Percentiles rank a stretch among this genome's conserved stretches.
phyloP scores from a whole-genome alignment of 805 yeast species.

The Hanseniaspora osmophila region DNA sequence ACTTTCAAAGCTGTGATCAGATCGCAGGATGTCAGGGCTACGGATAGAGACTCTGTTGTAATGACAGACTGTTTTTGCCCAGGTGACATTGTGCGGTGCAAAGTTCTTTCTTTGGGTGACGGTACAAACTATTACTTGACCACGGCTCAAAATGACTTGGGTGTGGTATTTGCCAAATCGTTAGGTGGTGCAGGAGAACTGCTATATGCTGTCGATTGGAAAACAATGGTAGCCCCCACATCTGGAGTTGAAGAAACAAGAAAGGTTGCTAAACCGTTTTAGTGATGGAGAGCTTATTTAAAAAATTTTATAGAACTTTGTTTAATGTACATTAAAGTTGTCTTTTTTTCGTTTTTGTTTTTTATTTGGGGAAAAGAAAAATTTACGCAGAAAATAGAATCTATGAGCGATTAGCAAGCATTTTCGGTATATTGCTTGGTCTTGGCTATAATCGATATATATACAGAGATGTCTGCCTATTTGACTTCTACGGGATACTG shows the following conservation, averaged over 20 bases:
- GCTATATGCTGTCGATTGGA: slow-evolving; percentile 91
- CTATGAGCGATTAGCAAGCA: no score
- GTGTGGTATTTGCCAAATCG: slow-evolving; percentile 79
- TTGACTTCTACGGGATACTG: slow-evolving; percentile 12
- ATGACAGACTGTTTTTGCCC: slow-evolving; percentile 71
- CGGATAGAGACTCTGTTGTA: slow-evolving; percentile 79
- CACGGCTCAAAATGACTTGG: slow-evolving; percentile 82
- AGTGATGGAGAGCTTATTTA: slow-evolving; percentile 4
- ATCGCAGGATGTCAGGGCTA: slow-evolving; percentile 76
- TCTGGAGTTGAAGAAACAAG: slow-evolving; percentile 67
- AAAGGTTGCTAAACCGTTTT: slow-evolving; percentile 85
- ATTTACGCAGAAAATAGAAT: no score
- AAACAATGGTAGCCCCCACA: slow-evolving; percentile 69
- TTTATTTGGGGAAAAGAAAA: no score
- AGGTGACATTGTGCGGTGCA: slow-evolving; percentile 83
- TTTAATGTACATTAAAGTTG: background rate
- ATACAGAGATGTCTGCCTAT: no score
- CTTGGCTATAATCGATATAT: no score
- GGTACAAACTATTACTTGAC: slow-evolving; percentile 81
- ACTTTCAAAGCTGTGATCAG: slow-evolving; percentile 78
- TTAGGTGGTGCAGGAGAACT: slow-evolving; percentile 52
- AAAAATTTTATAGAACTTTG: background rate
- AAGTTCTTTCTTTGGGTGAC: slow-evolving; percentile 76
- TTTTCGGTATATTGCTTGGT: no score
- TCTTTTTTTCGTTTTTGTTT: no score